These are phyloP conservation scores for Tagetes erecta DNA, from an alignment of 129 eudicot genomes.

Conservation along the genomic window DNA sequence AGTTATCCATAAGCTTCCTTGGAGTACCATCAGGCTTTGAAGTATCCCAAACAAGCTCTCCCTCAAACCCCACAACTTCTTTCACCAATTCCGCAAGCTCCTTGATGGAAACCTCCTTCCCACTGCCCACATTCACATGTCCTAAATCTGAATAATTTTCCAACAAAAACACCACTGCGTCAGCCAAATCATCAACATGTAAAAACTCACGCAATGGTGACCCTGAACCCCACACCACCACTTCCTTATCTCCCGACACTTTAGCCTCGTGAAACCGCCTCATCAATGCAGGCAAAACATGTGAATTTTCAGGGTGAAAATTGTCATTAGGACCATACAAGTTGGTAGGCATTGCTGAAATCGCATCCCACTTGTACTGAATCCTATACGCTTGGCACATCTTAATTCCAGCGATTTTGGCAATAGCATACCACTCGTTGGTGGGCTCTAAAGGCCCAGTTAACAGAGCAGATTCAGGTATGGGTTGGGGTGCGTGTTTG, in stretches of 20 bases:
- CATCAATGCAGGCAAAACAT: constrained; percentile 84
- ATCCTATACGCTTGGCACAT: constrained; percentile 90
- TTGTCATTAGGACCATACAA: constrained; percentile 91
- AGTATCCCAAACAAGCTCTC: constrained; percentile 84
- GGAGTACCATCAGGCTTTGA: constrained; percentile 97
- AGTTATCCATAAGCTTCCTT: constrained; percentile 97
- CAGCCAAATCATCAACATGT: constrained; percentile 97
- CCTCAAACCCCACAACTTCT: constrained; percentile 86
- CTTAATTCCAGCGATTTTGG: constrained; percentile 92
- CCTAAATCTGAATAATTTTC: constrained; percentile 82
- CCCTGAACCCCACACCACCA: constrained; percentile 98
- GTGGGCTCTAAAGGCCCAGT: constrained; percentile 93
- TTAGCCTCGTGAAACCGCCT: constrained; percentile 94
- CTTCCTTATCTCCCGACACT: constrained; percentile 55
- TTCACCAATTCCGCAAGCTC: constrained; percentile 93
- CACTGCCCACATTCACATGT: constrained; percentile 97
- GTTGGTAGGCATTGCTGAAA: constrained; percentile 94
- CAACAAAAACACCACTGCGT: constrained; percentile 71
- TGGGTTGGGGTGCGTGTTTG: constrained; percentile 94
- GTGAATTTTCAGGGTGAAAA: constrained; percentile 93
- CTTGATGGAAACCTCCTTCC: constrained; percentile 87
- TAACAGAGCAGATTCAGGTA: constrained; percentile 68
- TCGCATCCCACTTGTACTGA: constrained; percentile 78
- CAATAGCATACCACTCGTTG: constrained; percentile 91
- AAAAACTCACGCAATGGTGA: constrained; percentile 82